Evolutionary conservation across 768 basidiomycete genomes (phyloP), one percentile per base, ranked within the genome.

Genomic region (Phanerochaete sordida): DNA sequence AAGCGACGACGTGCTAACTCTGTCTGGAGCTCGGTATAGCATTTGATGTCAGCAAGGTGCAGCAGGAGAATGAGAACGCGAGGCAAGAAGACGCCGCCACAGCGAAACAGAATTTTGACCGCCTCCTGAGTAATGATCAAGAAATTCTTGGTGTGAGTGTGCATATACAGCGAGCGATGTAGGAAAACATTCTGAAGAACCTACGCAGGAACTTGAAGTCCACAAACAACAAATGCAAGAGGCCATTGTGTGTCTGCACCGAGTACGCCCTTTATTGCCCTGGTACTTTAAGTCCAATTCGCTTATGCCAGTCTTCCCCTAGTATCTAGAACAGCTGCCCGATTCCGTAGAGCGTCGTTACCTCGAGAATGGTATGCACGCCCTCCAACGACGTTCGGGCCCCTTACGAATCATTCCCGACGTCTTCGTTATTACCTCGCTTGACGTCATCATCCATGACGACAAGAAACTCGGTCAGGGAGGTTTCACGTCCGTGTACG

Each of bases 361-460:
- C n/a, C 61, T 57, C 13, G 26, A 44, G 24, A 33, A 61, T 21
- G 60, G 60, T 1, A 43, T 62, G 45, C 31, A 57, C 19, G 56
- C 43, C 2, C 7, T 62, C 28, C 56, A 50, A 13, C 47, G 50
- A 13, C 56, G 55, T 11, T 58, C 61, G 2, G 49, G 56, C 16
- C 49, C 37, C 1, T 21, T 47, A 24, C 49, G 51, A 9, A 16
- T 47, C 39, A 23, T 50, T 19, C 46, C 37, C 3, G 48, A 62
- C 39, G 49, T 28, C 2, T 39, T 52, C 49, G 28, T 54, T 9
- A 62, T 62, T 21, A 57, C 61, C 1, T 52, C 55, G 27, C 28
- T 62, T 13, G 61, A 62, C 39, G 56, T 62, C 56, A 48, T 62
- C 35, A 39, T 62, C 16, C 48, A 58, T 21, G 39, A 51, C 27